These are phyloP conservation scores for Hypoxylon sp. DNA, from an alignment of 2,329 filamentous ascomycete species.

Conservation along the genomic window DNA sequence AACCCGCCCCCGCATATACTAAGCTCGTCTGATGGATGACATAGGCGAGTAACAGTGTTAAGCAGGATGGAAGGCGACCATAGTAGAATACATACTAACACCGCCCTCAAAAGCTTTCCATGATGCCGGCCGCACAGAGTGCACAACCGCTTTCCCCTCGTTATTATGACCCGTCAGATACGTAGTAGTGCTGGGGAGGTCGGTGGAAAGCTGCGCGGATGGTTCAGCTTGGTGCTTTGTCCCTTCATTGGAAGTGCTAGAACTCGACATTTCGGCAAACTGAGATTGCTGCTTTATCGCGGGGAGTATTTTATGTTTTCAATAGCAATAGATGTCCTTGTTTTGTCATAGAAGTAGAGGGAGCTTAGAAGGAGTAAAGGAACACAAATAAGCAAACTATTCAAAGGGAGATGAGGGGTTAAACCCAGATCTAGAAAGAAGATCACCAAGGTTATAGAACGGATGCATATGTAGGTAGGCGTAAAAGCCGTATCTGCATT, in stretches of 20 bases:
- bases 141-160: conserved; percentile 56
- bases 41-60: not conserved
- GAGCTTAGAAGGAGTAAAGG: not conserved
- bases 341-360: not conserved
- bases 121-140: conserved; percentile 49
- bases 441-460: not conserved
- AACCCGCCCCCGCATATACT: not conserved
- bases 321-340: too few relatives aligned
- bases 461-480: not conserved
- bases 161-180: conserved; percentile 52
- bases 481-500: not conserved
- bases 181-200: conserved; percentile 46
- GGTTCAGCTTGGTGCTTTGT: conserved; percentile 14
- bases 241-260: conserved; percentile 8
- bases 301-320: not conserved
- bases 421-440: not conserved
- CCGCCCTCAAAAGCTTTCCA: conserved; percentile 54
- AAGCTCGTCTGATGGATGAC: not conserved
- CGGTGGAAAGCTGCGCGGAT: conserved; percentile 34
- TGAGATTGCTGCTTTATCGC: not conserved
- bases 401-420: conserved; percentile 2
- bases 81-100: conserved; percentile 39
- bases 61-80: not conserved
- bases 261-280: conserved; percentile 25
- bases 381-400: not conserved